Percentiles rank a stretch among this genome's conserved stretches.
phyloP scores from a whole-genome alignment of 1,139 yeast genomes.

The Arxiozyma heterogenica region DNA sequence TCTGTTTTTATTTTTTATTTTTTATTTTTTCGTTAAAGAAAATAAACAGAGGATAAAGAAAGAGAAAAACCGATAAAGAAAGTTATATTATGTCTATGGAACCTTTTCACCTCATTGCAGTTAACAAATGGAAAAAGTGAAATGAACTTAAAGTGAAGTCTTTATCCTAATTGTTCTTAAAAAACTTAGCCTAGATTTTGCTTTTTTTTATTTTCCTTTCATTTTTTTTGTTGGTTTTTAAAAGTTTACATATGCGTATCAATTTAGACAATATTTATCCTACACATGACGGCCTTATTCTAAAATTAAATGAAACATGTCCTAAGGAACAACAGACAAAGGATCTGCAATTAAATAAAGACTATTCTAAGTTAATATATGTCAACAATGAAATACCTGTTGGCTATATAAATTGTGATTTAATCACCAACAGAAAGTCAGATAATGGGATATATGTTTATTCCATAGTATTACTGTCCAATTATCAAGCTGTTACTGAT shows the following conservation, averaged over 20 bases:
- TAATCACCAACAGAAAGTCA: neutral
- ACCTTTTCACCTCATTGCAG: too few relatives aligned
- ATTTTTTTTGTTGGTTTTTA: too few relatives aligned
- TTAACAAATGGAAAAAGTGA: too few relatives aligned
- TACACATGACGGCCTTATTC: neutral
- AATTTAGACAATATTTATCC: neutral
- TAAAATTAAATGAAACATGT: neutral
- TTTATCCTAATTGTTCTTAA: too few relatives aligned
- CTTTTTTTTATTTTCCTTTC: too few relatives aligned
- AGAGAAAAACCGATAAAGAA: too few relatives aligned
- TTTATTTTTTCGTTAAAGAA: too few relatives aligned
- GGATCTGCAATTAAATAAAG: neutral
- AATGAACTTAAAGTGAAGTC: too few relatives aligned
- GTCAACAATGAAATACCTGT: conserved; percentile 1
- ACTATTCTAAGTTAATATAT: neutral
- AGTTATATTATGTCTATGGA: too few relatives aligned
- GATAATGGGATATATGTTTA: neutral
- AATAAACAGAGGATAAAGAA: too few relatives aligned
- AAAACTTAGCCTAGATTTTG: too few relatives aligned
- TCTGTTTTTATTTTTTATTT: too few relatives aligned
- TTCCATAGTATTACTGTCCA: neutral
- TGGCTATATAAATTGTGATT: conserved; percentile 1
- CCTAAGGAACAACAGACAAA: neutral
- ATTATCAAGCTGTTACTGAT: neutral
- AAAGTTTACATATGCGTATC: neutral